These are phyloP conservation scores for Ustilago bromivora DNA, from an alignment of 1,284 basidiomycete genomes.

Conservation along the genomic window DNA sequence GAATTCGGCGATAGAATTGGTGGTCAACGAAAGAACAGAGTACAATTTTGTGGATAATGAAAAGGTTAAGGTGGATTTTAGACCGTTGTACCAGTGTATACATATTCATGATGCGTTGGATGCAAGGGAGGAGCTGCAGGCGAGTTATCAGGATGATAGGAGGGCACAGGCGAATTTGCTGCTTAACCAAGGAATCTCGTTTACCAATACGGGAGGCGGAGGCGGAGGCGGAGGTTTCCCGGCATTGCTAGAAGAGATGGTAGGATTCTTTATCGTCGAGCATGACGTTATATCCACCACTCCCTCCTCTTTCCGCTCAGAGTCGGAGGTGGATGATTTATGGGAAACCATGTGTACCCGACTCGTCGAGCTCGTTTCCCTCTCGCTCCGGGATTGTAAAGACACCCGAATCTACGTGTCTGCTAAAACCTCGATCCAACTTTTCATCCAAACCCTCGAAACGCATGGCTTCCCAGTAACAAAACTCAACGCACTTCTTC, in stretches of 20 bases:
- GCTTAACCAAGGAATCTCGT: slow-evolving; percentile 76
- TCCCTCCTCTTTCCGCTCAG: slow-evolving; percentile 79
- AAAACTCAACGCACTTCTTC: slow-evolving; percentile 84
- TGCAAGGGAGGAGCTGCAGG: slow-evolving; percentile 86
- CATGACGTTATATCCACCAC: slow-evolving; percentile 90
- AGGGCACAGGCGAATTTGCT: slow-evolving; percentile 94
- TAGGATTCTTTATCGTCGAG: slow-evolving; percentile 99
- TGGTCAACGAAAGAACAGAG: slow-evolving; percentile 93
- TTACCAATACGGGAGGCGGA: slow-evolving; percentile 44
- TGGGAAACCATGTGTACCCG: slow-evolving; percentile 90
- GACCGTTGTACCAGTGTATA: slow-evolving; percentile 94
- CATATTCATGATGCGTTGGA: slow-evolving; percentile 95
- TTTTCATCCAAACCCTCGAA: slow-evolving; percentile 92
- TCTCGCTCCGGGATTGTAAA: slow-evolving; percentile 79
- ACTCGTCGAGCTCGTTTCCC: slow-evolving; percentile 81
- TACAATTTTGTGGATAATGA: slow-evolving; percentile 93
- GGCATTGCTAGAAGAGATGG: slow-evolving; percentile 79
- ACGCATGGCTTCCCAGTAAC: slow-evolving; percentile 83
- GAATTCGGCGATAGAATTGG: slow-evolving; percentile 92
- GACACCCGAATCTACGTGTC: slow-evolving; percentile 85
- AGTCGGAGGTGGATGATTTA: slow-evolving; percentile 91
- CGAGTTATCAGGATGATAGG: slow-evolving; percentile 93
- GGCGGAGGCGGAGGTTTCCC: slow-evolving; percentile 41
- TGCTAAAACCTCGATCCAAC: slow-evolving; percentile 85
- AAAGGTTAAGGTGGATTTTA: slow-evolving; percentile 88